Evolutionary conservation across 208 protist genomes (phyloP), one percentile per base, ranked within the genome.

Genomic region (Blechomonas ayalai): DNA sequence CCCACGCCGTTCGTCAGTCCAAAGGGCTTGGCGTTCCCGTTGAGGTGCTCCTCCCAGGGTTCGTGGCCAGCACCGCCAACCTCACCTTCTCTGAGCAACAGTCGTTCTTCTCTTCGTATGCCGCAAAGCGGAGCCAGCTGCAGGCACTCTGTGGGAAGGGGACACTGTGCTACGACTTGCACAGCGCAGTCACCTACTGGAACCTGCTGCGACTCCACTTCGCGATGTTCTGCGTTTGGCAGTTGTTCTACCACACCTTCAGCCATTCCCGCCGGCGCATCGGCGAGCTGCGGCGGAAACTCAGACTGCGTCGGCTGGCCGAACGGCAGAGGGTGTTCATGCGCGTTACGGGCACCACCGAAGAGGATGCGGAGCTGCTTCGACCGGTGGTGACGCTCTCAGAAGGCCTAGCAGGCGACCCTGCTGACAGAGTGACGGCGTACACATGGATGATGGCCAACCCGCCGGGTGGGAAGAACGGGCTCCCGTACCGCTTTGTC

Each of bases 391-490:
- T 64, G 13, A 42, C 57, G 13, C 47, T 66, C 2, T 52, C 52
- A 44, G 61, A 76, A 29, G 70, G 61, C 12, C 41, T 45, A 15
- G 45, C 31, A 2, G 63, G 55, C 18, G 58, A 71, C 51, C 70
- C 67, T 6, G 45, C 62, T 2, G 49, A 74, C 16, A 67, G 68
- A 27, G 67, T 75, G 49, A 82, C 68, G 20, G 70, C 77, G 15
- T 82, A 82, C 55, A 71, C 61, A 28, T 86, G 73, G 72, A 79
- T 86, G 73, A 73, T 86, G 61, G 59, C 68, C 44, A 51, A 75
- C 42, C 78, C 78, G 12, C 78, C 73, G 0, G 57, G 64, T 13
- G 78, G 73, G 3, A 63, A 66, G 33, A 59, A 72, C 4, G 66
- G 73, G n/a, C 13, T 68, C 8, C 70, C 69, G 13, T 73, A 73